Conservation (phyloP, 1,284 basidiomycete genomes). For the Moesziomyces antarcticus region DNA sequence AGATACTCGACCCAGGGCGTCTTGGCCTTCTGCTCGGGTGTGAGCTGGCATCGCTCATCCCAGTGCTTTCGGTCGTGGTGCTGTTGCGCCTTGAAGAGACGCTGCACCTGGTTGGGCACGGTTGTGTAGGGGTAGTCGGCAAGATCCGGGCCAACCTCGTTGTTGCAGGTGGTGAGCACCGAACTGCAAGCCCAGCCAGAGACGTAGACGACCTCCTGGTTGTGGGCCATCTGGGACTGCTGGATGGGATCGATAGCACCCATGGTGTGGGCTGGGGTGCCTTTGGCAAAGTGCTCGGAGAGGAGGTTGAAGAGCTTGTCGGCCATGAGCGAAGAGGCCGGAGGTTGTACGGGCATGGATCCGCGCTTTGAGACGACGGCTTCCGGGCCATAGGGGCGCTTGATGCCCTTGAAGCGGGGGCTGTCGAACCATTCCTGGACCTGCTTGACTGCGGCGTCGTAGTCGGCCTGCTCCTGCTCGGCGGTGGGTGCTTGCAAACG, state of each 20-base stretch:
- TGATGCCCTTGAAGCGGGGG: constrained; percentile 79
- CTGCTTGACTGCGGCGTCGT: constrained; percentile 75
- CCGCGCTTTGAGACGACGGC: constrained; percentile 88
- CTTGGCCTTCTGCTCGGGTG: constrained; percentile 57
- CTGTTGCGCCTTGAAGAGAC: constrained; percentile 67
- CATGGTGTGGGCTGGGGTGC: constrained; percentile 67
- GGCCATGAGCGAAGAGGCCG: constrained; percentile 78
- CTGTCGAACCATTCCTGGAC: constrained; percentile 79
- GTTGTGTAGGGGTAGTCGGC: constrained; percentile 94
- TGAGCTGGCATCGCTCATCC: constrained; percentile 62
- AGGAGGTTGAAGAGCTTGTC: constrained; percentile 83
- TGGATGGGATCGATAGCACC: constrained; percentile 82
- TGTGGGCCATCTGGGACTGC: constrained; percentile 95
- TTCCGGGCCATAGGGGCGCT: constrained; percentile 81
- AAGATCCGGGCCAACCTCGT: constrained; percentile 97
- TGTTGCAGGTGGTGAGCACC: constrained; percentile 77
- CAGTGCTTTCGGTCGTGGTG: constrained; percentile 68
- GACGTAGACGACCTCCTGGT: constrained; percentile 94
- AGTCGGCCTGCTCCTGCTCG: constrained; percentile 76
- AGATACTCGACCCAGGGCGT: constrained; percentile 67
- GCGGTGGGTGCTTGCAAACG: constrained; percentile 76
- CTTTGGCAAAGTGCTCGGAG: constrained; percentile 75
- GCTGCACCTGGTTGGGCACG: constrained; percentile 77
- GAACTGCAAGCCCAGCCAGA: constrained; percentile 96
- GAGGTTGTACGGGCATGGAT: constrained; percentile 80